Evolutionary conservation across 805 yeast genomes (phyloP).

Genomic region (Dipodascopsis tothii): DNA sequence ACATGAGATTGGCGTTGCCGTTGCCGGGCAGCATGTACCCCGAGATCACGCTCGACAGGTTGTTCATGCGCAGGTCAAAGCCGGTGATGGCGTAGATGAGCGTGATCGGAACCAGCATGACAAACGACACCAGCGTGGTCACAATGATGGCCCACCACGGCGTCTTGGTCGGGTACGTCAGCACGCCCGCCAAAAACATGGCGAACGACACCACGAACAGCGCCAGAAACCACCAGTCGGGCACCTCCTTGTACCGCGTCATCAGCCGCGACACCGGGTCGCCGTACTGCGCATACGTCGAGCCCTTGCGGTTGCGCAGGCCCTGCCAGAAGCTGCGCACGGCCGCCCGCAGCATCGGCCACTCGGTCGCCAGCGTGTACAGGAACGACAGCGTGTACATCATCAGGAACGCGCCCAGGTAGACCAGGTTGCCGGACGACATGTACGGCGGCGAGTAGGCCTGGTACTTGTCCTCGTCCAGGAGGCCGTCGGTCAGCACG

Average conservation of each 20-base stretch:
- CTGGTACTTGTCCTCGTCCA: conserved; percentile 44
- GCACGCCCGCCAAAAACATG: conserved; percentile 29
- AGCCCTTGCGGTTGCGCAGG: conserved; percentile 2
- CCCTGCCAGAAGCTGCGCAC: background rate
- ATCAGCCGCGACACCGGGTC: conserved; percentile 32
- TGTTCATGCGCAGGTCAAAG: conserved; percentile 51
- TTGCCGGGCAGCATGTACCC: conserved; percentile 59
- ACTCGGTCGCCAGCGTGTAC: conserved; percentile 28
- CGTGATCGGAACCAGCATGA: conserved; percentile 56
- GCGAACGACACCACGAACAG: conserved; percentile 40
- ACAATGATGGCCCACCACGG: conserved; percentile 59
- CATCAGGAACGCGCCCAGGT: conserved; percentile 52
- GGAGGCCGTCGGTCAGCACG: conserved; percentile 38
- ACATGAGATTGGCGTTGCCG: conserved; percentile 41
- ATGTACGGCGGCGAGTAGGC: conserved; percentile 61
- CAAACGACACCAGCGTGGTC: conserved; percentile 46
- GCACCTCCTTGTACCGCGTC: conserved; percentile 56
- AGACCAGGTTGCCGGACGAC: conserved; percentile 52
- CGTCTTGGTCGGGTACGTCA: conserved; percentile 34
- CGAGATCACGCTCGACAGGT: conserved; percentile 52
- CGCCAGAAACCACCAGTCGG: conserved; percentile 60
- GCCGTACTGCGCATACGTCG: conserved; percentile 4
- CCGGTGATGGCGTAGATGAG: conserved; percentile 58
- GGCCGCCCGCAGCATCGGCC: conserved; percentile 6
- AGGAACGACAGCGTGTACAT: conserved; percentile 50